Evolutionary conservation across 176 grass and related monocot species (phyloP).

Genomic region (Thinopyrum elongatum): DNA sequence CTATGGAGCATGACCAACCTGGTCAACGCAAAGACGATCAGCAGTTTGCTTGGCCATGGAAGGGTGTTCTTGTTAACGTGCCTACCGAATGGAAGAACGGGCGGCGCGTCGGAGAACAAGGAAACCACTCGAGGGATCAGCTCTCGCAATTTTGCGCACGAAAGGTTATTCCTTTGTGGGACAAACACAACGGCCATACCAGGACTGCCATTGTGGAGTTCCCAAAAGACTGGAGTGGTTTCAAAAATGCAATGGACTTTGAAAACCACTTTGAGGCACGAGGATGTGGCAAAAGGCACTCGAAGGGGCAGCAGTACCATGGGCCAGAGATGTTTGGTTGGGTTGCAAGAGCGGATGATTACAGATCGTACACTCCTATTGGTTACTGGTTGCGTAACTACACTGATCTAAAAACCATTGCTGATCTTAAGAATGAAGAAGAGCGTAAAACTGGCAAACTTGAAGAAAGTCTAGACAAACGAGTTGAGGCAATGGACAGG

Average conservation of each 20-base stretch:
- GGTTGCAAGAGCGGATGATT: slow-evolving; percentile 52
- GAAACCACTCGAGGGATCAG: slow-evolving; percentile 49
- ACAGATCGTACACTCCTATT: slow-evolving; percentile 1
- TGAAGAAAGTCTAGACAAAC: slow-evolving; percentile 50
- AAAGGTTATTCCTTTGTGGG: slow-evolving; percentile 57
- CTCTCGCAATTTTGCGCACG: slow-evolving; percentile 34
- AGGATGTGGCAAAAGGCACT: slow-evolving; percentile 37
- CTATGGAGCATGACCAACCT: slow-evolving; percentile 18
- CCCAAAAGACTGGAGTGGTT: slow-evolving; percentile 64
- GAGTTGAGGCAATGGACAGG: slow-evolving; percentile 55
- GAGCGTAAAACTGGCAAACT: slow-evolving; percentile 48
- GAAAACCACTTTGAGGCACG: slow-evolving; percentile 45
- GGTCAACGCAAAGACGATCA: slow-evolving; percentile 40
- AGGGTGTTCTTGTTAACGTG: slow-evolving; percentile 56
- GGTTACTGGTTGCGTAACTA: too few relatives aligned
- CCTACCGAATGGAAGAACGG: slow-evolving; percentile 53
- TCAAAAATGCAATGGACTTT: slow-evolving; percentile 60
- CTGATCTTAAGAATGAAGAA: slow-evolving; percentile 52
- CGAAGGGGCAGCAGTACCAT: slow-evolving; percentile 25
- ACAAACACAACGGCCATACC: slow-evolving; percentile 30
- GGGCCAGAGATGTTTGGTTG: slow-evolving; percentile 51
- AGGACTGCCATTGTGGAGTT: slow-evolving; percentile 63
- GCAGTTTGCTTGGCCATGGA: slow-evolving; percentile 66
- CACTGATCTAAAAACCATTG: slow-evolving; percentile 50
- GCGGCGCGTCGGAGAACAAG: slow-evolving; percentile 39